Evolutionary conservation across 2,329 filamentous ascomycete genomes (phyloP).

Genomic region (Fusarium coffeatum): DNA sequence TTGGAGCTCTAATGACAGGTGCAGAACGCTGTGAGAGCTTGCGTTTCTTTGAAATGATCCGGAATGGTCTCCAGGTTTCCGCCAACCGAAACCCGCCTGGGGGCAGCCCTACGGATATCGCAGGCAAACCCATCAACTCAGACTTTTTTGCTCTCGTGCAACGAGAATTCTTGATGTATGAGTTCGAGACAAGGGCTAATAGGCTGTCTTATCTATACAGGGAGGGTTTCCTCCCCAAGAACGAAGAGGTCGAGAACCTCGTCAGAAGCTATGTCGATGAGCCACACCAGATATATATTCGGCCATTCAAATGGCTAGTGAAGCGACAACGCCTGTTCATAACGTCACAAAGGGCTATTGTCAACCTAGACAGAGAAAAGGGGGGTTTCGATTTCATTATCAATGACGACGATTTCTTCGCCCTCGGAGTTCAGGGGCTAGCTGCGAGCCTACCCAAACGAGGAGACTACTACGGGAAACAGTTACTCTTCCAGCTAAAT

Average conservation of each 20-base stretch:
- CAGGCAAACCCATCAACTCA: background rate
- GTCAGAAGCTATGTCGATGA: background rate
- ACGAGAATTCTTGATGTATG: background rate
- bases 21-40: no score
- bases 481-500: background rate
- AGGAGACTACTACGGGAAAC: background rate
- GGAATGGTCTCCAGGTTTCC: background rate
- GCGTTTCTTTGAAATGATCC: no score
- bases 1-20: no score
- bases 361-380: background rate
- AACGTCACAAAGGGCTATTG: background rate
- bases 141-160: background rate
- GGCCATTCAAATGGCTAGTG: background rate
- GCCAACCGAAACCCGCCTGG: background rate
- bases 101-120: background rate
- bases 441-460: background rate
- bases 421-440: background rate
- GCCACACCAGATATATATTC: background rate
- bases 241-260: background rate
- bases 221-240: no score
- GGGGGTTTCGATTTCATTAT: background rate
- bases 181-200: background rate
- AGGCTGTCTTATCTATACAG: no score
- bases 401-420: fast-evolving
- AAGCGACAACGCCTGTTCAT: background rate